These are phyloP conservation scores for Tubosaeta sp. DNA, from an alignment of 768 basidiomycete genomes.

Conservation along the genomic window DNA sequence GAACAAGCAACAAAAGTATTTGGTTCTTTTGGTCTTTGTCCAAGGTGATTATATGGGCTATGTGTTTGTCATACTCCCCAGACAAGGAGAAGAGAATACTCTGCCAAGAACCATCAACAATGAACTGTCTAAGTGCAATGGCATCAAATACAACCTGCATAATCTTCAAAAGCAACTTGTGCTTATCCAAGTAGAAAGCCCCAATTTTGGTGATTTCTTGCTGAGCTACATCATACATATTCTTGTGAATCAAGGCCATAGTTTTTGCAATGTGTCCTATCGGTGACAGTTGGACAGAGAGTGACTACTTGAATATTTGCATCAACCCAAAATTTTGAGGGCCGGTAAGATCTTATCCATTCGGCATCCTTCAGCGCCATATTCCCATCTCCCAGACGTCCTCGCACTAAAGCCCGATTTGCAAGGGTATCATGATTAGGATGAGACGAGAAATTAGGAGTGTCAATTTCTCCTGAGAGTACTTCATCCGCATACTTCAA, in stretches of 20 bases:
- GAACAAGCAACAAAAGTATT: constrained; percentile 8
- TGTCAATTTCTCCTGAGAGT: constrained; percentile 7
- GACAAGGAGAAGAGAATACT: constrained; percentile 11
- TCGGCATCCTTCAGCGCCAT: constrained; percentile 9
- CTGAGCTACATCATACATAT: neutral
- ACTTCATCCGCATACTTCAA: constrained; percentile 7
- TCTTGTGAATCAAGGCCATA: constrained; percentile 6
- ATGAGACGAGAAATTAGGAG: neutral
- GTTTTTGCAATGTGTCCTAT: constrained; percentile 15
- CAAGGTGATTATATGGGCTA: neutral
- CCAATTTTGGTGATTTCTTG: constrained; percentile 1
- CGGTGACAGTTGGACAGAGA: constrained; percentile 5
- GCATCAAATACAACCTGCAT: constrained; percentile 7
- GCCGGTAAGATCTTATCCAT: neutral
- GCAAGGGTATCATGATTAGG: constrained; percentile 7
- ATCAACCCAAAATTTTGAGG: neutral
- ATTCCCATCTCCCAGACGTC: neutral
- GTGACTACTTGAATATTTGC: constrained; percentile 3
- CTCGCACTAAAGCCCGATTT: constrained; percentile 14
- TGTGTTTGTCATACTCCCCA: constrained; percentile 4
- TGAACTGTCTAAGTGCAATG: neutral
- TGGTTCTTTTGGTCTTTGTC: neutral
- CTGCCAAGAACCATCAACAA: neutral
- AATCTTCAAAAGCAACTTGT: constrained; percentile 3
- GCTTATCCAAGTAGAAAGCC: neutral